These are phyloP conservation scores for Aspergillus spinulosporus DNA, from an alignment of 2,329 filamentous ascomycete genomes.

Conservation along the genomic window DNA sequence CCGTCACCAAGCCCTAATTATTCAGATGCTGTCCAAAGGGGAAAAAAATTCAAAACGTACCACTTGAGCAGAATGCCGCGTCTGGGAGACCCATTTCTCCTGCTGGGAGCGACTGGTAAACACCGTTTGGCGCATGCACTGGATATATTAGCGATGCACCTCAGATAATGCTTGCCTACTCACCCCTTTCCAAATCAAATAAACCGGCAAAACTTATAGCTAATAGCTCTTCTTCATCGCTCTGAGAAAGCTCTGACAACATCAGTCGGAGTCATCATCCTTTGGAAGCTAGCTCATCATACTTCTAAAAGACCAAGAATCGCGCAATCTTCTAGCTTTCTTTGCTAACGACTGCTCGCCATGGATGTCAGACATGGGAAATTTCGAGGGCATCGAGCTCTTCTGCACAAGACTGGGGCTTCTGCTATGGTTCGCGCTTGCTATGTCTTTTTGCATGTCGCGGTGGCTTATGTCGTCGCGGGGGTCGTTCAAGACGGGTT, in stretches of 20 bases:
- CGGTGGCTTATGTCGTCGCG: constrained; percentile 22
- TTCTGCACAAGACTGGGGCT: constrained; percentile 26
- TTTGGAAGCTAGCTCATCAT: neutral
- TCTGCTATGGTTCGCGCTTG: constrained; percentile 19
- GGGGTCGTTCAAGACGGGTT: constrained; percentile 26
- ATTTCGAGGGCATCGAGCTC: constrained; percentile 18
- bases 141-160: constrained; percentile 9
- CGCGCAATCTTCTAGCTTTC: constrained; percentile 28
- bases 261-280: neutral
- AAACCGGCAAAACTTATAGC: constrained; percentile 32
- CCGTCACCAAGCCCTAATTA: constrained; percentile 14
- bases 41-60: constrained; percentile 13
- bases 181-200: constrained; percentile 33
- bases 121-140: constrained; percentile 32
- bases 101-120: constrained; percentile 22
- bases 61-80: constrained; percentile 20
- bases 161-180: neutral
- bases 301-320: constrained; percentile 33
- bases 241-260: constrained; percentile 25
- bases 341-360: constrained; percentile 24
- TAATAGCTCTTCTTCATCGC: constrained; percentile 33
- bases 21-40: neutral
- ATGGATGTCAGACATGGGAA: constrained; percentile 10
- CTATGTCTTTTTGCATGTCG: constrained; percentile 21
- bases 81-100: constrained; percentile 15